phyloP scores from a whole-genome alignment of 2,329 filamentous ascomycete genomes.

The Clarireedia paspali region DNA sequence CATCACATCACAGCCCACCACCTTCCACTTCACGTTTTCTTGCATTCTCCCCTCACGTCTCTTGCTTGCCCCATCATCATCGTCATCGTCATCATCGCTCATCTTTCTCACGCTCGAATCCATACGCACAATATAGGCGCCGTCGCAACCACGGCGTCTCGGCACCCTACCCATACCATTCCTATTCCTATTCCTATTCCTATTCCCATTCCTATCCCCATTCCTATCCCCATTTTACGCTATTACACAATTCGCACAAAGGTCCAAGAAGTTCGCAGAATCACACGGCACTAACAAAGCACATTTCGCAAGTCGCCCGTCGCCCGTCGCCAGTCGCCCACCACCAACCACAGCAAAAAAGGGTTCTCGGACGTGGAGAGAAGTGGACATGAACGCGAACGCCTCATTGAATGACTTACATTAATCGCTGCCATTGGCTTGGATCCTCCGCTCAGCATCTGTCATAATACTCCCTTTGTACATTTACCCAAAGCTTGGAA shows the following conservation, averaged over 20 bases:
- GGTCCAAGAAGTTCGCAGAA: not conserved
- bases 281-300: not conserved
- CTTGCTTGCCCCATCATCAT: no score
- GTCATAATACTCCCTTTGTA: not conserved
- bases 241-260: not conserved
- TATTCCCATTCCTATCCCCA: no score
- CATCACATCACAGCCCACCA: no score
- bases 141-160: no score
- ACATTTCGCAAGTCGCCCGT: not conserved
- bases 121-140: no score
- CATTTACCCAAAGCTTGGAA: no score
- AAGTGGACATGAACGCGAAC: no score
- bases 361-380: not conserved
- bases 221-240: not conserved
- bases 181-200: not conserved
- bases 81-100: no score
- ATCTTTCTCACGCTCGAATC: no score
- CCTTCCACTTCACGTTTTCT: no score
- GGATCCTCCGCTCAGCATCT: not conserved
- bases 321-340: not conserved
- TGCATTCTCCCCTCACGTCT: no score
- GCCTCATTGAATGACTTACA: not conserved
- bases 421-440: slow-evolving; percentile 1
- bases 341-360: no score
- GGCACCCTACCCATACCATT: not conserved